phyloP scores from a whole-genome alignment of 768 basidiomycete species.

The Artomyces pyxidatus region DNA sequence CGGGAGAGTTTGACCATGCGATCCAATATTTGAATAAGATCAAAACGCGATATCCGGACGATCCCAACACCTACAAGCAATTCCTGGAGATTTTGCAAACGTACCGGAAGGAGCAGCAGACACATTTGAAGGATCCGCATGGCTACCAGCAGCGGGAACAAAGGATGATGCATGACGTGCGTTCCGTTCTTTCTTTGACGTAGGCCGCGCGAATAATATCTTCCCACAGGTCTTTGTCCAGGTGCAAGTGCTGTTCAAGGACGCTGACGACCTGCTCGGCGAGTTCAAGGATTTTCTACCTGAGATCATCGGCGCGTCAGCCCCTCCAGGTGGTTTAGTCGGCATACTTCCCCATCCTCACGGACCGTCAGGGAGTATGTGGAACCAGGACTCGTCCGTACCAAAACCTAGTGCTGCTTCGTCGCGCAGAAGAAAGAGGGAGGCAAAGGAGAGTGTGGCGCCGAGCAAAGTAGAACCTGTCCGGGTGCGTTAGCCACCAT shows the following conservation, averaged over 20 bases:
- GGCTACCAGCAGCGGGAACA: constrained; percentile 28
- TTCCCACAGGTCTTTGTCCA: constrained; percentile 74
- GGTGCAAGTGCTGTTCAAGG: constrained; percentile 74
- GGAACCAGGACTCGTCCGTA: constrained; percentile 13
- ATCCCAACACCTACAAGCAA: constrained; percentile 80
- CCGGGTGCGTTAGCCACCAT: constrained; percentile 5
- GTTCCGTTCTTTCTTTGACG: constrained; percentile 21
- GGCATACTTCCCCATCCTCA: constrained; percentile 45
- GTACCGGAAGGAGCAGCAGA: constrained; percentile 67
- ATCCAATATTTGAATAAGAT: constrained; percentile 99
- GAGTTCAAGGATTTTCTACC: constrained; percentile 82
- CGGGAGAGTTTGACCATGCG: constrained; percentile 83
- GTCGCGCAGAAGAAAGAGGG: constrained; percentile 45
- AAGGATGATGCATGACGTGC: constrained; percentile 60
- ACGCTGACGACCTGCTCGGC: constrained; percentile 67
- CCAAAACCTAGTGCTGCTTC: constrained; percentile 14
- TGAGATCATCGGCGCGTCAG: constrained; percentile 41
- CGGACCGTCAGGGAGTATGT: constrained; percentile 22
- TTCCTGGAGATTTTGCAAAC: constrained; percentile 84
- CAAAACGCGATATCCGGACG: constrained; percentile 82
- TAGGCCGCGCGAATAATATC: not conserved
- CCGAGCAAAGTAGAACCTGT: constrained; percentile 3
- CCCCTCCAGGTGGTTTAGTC: constrained; percentile 32
- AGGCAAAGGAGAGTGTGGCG: constrained; percentile 40
- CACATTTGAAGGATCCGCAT: constrained; percentile 31